Evolutionary conservation across 1,284 basidiomycete species (phyloP).

Genomic region (Gomphus sp.): DNA sequence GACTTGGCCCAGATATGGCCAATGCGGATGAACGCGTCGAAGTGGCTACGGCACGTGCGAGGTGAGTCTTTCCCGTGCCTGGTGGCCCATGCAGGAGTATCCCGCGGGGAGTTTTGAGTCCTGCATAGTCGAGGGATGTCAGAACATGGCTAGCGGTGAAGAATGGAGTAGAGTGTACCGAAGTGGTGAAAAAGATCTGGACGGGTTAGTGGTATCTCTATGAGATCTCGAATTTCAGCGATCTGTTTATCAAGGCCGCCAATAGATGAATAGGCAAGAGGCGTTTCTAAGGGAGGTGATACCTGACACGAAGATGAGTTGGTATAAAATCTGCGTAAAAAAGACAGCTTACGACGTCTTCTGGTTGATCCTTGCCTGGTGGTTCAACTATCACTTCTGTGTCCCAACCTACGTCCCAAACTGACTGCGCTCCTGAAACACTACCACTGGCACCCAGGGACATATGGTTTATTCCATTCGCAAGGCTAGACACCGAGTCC

Average conservation of each 20-base stretch:
- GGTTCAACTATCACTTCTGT: constrained; percentile 30
- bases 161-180: constrained; percentile 35
- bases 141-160: background rate
- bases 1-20: constrained; percentile 98
- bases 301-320: background rate
- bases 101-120: constrained; percentile 94
- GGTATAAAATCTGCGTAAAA: background rate
- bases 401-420: constrained; percentile 57
- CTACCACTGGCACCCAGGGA: constrained; percentile 24
- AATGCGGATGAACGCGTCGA: constrained; percentile 96
- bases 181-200: constrained; percentile 89
- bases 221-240: constrained; percentile 81
- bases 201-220: constrained; percentile 87
- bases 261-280: constrained; percentile 48
- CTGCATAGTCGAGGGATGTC: constrained; percentile 28
- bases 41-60: constrained; percentile 93
- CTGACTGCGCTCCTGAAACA: constrained; percentile 21
- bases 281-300: background rate
- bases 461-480: constrained; percentile 32
- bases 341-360: constrained; percentile 31
- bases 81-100: constrained; percentile 91
- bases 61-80: constrained; percentile 92
- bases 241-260: constrained; percentile 90
- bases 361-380: constrained; percentile 22
- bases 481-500: constrained; percentile 25